Base-by-base conservation (phyloP, 2,329 filamentous ascomycete genomes). In the Aspergillus transmontanensis region DNA sequence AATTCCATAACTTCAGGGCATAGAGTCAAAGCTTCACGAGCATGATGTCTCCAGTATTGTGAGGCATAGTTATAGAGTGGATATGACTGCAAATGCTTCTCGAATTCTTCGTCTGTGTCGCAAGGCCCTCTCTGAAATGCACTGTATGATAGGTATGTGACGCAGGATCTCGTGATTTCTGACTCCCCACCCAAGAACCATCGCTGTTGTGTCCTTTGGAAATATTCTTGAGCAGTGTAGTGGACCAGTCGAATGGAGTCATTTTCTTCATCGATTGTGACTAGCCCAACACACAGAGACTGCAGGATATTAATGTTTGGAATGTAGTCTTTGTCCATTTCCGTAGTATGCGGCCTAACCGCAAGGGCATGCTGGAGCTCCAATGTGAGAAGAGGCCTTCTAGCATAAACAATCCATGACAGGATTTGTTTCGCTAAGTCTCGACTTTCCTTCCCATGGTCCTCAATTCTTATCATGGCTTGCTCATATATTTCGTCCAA, bases 181-280 rank as follows among this genome's bases (percentile, higher is more conserved):
- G 2, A 14, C 10, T 79, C 61, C 0, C 72, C 73, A 39, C 70
- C 28, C 0, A 71, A 72, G 58, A 83, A 76, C 70, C 75, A 79
- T 5, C 53, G 26, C 0, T 9, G 41, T 12, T 61, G 53, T 0
- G 66, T 77, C 14, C 63, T 55, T 21, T 79, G 71, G 48, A 84
- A 76, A 65, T 81, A 85, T 45, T 83, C 76, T 50, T 83, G 78
- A 1, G 81, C 73, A 0, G 82, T 84, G 59, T 81, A 80, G 64
- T 85, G 82, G 3, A 82, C 79, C 0, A 84, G 64, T 3, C 79
- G 74, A 12, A 84, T 70, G 30, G 78, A 70, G 21, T 71, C 55
- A 55, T 73, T 82, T 50, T 78, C 65, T 51, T 77, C 61, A 41
- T 84, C 79, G 23, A 48, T 23, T 2, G 45, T 1, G 45, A 48